phyloP scores from a whole-genome alignment of 805 yeast species.

The Priceomyces haplophilus region DNA sequence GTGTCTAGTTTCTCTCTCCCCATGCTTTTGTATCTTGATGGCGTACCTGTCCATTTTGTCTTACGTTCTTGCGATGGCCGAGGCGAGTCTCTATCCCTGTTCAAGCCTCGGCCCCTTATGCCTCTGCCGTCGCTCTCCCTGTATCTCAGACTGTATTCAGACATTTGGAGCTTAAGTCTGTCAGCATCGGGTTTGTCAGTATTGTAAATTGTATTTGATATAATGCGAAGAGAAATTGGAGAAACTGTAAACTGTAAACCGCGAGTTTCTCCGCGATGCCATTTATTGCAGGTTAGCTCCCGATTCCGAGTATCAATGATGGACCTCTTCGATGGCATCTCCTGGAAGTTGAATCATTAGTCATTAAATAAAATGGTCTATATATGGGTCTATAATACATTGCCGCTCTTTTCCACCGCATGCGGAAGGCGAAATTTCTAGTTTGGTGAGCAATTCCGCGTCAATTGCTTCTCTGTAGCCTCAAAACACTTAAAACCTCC shows the following conservation, averaged over 20 bases:
- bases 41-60: conserved; percentile 36
- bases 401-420: too few species aligned
- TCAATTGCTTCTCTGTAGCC: conserved; percentile 35
- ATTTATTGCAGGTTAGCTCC: too few species aligned
- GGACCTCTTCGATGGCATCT: too few species aligned
- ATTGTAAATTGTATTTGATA: neutral
- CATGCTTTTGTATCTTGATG: conserved; percentile 23
- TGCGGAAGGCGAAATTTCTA: too few species aligned
- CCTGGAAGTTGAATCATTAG: too few species aligned
- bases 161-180: conserved; percentile 2
- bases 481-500: conserved; percentile 82
- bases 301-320: too few species aligned
- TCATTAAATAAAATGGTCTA: too few species aligned
- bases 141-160: conserved; percentile 8
- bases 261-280: too few species aligned
- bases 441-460: too few species aligned
- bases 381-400: too few species aligned
- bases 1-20: conserved; percentile 25
- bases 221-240: neutral
- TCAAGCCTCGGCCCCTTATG: conserved; percentile 7
- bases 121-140: conserved; percentile 5
- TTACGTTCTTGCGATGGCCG: conserved; percentile 2
- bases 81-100: neutral
- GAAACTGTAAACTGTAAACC: neutral
- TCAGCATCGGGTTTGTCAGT: neutral